These are phyloP conservation scores for Nevesoporus exiguus DNA, from an alignment of 768 basidiomycete species.

Conservation along the genomic window DNA sequence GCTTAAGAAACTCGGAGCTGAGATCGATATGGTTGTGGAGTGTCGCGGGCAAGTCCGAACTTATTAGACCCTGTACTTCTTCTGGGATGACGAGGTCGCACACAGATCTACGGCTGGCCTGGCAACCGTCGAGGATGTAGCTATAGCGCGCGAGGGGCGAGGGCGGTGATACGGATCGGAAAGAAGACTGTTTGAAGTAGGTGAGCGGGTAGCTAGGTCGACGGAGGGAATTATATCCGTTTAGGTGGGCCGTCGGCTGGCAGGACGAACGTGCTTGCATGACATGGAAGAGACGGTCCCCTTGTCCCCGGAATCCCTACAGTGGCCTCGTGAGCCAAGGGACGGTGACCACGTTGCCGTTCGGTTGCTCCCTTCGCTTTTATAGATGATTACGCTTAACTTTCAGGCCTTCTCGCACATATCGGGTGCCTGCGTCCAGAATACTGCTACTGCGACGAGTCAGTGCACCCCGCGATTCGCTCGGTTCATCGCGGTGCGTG, in stretches of 20 bases:
- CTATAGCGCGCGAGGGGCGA: constrained; percentile 24
- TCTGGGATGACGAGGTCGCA: constrained; percentile 33
- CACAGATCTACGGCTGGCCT: constrained; percentile 19
- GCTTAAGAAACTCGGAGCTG: constrained; percentile 46
- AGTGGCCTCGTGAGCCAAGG: constrained; percentile 8
- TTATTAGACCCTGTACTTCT: constrained; percentile 19
- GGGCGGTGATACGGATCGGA: constrained; percentile 7
- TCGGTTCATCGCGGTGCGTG: constrained; percentile 18
- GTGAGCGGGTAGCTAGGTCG: constrained; percentile 16
- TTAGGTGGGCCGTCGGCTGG: constrained; percentile 17
- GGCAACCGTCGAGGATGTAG: constrained; percentile 1
- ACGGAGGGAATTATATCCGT: constrained; percentile 19
- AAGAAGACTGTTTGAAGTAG: constrained; percentile 4
- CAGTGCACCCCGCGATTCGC: constrained; percentile 21
- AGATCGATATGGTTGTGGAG: constrained; percentile 33
- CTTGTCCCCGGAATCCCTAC: constrained; percentile 12
- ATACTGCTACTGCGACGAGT: constrained; percentile 8
- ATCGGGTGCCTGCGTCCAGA: constrained; percentile 20
- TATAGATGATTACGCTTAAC: constrained; percentile 25
- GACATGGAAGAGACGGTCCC: constrained; percentile 9
- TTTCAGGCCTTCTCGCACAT: constrained; percentile 27
- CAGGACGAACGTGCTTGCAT: constrained; percentile 37
- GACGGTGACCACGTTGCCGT: constrained; percentile 7
- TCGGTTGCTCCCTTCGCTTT: constrained; percentile 22
- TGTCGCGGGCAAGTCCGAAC: constrained; percentile 35